These are phyloP conservation scores for Peribolospora baueri DNA, from an alignment of 768 basidiomycete genomes.

Conservation along the genomic window DNA sequence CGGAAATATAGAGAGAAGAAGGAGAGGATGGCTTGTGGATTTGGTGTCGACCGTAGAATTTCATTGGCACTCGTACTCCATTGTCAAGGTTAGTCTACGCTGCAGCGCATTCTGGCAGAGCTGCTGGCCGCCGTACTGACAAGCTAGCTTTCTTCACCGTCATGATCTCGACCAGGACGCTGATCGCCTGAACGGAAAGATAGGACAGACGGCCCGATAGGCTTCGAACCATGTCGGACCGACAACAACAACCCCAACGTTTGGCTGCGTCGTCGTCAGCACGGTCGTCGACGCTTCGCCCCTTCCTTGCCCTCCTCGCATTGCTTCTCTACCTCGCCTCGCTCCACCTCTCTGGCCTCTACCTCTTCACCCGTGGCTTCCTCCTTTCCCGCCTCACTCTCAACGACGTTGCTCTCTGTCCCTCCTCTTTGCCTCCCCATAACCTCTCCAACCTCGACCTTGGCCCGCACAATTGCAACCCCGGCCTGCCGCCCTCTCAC, in stretches of 20 bases:
- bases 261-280: not conserved
- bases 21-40: too few species aligned
- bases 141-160: too few species aligned
- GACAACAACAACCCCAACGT: not conserved
- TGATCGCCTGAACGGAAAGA: too few species aligned
- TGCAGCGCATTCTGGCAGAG: too few species aligned
- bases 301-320: constrained; percentile 16
- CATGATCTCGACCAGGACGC: too few species aligned
- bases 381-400: constrained; percentile 50
- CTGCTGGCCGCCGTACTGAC: too few species aligned
- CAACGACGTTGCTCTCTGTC: constrained; percentile 1
- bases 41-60: too few species aligned
- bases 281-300: not conserved
- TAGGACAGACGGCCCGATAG: not conserved
- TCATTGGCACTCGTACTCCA: too few species aligned
- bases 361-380: constrained; percentile 78
- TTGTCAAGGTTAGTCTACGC: too few species aligned
- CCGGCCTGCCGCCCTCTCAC: constrained; percentile 27
- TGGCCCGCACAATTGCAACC: constrained; percentile 1
- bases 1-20: too few species aligned
- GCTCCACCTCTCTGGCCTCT: constrained; percentile 53
- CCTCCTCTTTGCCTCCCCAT: not conserved
- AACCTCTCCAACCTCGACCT: not conserved
- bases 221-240: not conserved
- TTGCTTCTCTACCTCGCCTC: constrained; percentile 22